Evolutionary conservation across 495 filamentous ascomycete species (phyloP).

Genomic region (Hypoxylon fragiforme): DNA sequence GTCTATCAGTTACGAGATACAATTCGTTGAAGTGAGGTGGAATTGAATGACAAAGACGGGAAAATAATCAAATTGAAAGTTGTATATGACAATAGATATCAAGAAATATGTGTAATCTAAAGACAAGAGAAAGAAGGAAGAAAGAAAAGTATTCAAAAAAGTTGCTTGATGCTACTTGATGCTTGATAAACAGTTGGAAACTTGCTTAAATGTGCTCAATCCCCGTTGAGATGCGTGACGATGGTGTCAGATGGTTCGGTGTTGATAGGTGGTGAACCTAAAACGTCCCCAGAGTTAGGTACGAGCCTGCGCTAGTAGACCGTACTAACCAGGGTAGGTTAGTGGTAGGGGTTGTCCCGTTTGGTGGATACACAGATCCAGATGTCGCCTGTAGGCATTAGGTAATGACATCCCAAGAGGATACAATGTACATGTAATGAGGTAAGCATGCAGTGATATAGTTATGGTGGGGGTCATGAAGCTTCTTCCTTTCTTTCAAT

Average conservation of each 20-base stretch:
- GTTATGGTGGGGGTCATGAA: too few species aligned
- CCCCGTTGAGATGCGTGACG: slow-evolving; percentile 9
- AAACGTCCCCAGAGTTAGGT: neutral
- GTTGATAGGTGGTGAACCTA: slow-evolving; percentile 7
- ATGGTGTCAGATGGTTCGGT: slow-evolving; percentile 23
- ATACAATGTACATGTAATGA: too few species aligned
- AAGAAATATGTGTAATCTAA: neutral
- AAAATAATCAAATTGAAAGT: neutral
- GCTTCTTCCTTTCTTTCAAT: too few species aligned
- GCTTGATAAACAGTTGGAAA: slow-evolving; percentile 16
- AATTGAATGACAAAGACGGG: neutral
- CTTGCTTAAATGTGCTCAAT: slow-evolving; percentile 40
- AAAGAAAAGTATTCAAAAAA: neutral
- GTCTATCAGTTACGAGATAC: neutral
- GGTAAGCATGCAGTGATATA: too few species aligned
- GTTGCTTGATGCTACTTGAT: neutral
- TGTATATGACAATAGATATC: neutral
- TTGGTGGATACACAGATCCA: too few species aligned
- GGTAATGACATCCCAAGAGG: too few species aligned
- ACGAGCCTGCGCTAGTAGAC: too few species aligned
- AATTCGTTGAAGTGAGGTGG: neutral
- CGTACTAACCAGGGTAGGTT: too few species aligned
- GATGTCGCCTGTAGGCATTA: too few species aligned
- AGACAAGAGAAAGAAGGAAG: neutral
- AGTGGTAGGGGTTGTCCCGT: too few species aligned